Evolutionary conservation across 202 grass and related monocot species (phyloP).

Genomic region (Saccharum hybrid): DNA sequence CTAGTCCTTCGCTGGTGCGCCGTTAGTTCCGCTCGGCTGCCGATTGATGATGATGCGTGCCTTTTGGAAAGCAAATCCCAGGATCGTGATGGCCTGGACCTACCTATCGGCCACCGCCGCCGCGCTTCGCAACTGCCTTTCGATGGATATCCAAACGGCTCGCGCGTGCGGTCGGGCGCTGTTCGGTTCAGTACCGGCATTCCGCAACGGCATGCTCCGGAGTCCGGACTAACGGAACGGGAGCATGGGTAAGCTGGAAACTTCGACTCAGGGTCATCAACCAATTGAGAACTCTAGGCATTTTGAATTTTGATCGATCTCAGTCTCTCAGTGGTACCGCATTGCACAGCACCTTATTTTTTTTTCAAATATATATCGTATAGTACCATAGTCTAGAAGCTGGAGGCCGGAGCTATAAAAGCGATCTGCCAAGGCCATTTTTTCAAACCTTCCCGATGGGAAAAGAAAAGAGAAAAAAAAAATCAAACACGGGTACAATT

Average conservation of each 20-base stretch:
- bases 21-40: background rate
- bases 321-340: no score
- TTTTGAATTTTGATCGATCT: no score
- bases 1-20: background rate
- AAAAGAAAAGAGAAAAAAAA: background rate
- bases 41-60: background rate
- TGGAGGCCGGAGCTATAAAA: background rate
- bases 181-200: background rate
- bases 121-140: constrained; percentile 5
- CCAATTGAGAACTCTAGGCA: no score
- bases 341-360: no score
- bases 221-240: background rate
- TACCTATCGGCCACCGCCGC: background rate
- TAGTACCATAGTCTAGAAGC: background rate
- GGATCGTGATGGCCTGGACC: constrained; percentile 22
- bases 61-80: background rate
- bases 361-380: no score
- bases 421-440: background rate
- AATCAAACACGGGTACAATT: background rate
- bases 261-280: background rate
- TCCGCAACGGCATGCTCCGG: background rate
- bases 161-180: background rate
- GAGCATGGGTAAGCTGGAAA: background rate
- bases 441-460: background rate
- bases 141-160: background rate